These are phyloP conservation scores for Herpetospermum pedunculosum DNA, from an alignment of 306 rosid species.

Conservation along the genomic window DNA sequence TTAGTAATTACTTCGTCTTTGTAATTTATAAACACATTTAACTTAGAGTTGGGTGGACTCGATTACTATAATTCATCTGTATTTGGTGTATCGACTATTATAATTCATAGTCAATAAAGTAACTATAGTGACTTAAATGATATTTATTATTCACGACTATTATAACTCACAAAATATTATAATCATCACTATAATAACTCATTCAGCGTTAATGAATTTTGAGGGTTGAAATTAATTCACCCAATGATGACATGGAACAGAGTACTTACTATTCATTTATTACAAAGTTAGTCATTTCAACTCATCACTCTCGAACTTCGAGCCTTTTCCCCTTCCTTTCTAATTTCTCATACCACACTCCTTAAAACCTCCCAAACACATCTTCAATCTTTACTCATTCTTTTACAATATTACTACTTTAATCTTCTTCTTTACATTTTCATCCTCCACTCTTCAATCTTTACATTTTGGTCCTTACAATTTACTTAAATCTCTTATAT, in stretches of 20 bases:
- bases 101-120: too few species aligned
- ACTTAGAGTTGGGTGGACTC: too few species aligned
- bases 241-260: neutral
- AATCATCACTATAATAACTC: too few species aligned
- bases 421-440: neutral
- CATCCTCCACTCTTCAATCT: neutral
- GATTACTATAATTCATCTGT: too few species aligned
- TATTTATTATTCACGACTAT: too few species aligned
- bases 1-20: too few species aligned
- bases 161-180: too few species aligned
- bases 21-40: too few species aligned
- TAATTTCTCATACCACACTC: neutral
- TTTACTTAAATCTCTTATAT: too few species aligned
- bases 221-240: neutral
- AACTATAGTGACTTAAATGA: too few species aligned
- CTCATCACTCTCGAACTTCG: slow-evolving; percentile 4
- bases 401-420: neutral
- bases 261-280: neutral
- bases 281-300: neutral
- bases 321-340: neutral
- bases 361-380: neutral
- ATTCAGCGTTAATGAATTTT: too few species aligned
- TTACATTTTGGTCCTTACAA: neutral
- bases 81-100: too few species aligned
- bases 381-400: neutral